Percentiles rank a stretch among this genome's conserved stretches.
Evolutionary conservation across 1,284 basidiomycete genomes (phyloP).

Genomic region (Ceratobasidium sp.): DNA sequence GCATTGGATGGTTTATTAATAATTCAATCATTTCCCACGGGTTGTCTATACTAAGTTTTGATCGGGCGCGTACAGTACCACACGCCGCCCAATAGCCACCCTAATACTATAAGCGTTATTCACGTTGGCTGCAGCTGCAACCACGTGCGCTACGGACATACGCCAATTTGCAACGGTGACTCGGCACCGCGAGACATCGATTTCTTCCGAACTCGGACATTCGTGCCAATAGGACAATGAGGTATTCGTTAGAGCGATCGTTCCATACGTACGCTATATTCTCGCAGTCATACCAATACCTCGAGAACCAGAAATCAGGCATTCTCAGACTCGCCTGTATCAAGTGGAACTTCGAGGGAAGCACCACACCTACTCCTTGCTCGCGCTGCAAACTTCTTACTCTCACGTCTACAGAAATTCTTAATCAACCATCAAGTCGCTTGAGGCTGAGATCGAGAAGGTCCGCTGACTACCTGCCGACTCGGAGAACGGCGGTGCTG

Average conservation of each 20-base stretch:
- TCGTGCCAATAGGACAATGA: conserved; percentile 47
- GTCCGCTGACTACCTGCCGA: conserved; percentile 50
- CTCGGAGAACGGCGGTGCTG: neutral
- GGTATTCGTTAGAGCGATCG: conserved; percentile 36
- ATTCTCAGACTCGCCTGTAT: conserved; percentile 78
- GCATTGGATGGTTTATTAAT: too few species aligned
- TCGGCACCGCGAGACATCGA: conserved; percentile 10
- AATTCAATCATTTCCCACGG: too few species aligned
- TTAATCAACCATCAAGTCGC: conserved; percentile 57
- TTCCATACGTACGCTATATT: neutral
- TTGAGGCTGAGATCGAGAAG: conserved; percentile 74
- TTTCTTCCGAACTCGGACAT: neutral
- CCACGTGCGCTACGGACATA: conserved; percentile 15
- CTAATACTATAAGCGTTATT: too few species aligned
- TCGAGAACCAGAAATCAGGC: conserved; percentile 82
- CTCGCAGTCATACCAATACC: conserved; percentile 79
- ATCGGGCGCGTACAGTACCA: too few species aligned
- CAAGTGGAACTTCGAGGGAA: conserved; percentile 67
- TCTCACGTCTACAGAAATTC: conserved; percentile 61
- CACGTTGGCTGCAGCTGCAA: neutral
- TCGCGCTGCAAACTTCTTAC: conserved; percentile 57
- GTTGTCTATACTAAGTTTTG: too few species aligned
- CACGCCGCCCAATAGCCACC: too few species aligned
- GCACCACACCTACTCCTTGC: conserved; percentile 44
- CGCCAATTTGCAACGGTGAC: conserved; percentile 21